A percentile compares a stretch with the other conserved stretches of the same genome.
phyloP scores from a whole-genome alignment of 169 alveolate genomes.

The Hepatocystis sp. region DNA sequence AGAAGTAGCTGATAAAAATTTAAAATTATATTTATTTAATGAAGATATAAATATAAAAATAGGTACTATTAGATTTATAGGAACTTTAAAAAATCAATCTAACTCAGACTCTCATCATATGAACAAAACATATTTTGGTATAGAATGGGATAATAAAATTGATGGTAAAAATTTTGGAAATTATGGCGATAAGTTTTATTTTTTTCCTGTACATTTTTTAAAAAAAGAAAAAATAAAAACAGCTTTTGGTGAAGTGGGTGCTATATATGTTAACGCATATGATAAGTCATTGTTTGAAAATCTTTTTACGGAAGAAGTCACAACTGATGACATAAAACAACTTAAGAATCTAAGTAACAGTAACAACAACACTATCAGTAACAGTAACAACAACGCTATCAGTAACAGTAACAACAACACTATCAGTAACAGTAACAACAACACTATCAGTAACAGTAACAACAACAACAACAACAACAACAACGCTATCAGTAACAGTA shows the following conservation, averaged over 20 bases:
- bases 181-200: slow-evolving; percentile 20
- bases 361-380: no score
- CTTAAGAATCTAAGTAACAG: no score
- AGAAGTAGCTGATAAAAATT: slow-evolving; percentile 36
- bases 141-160: slow-evolving; percentile 51
- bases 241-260: no score
- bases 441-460: neutral
- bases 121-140: slow-evolving; percentile 27
- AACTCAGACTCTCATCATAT: no score
- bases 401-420: neutral
- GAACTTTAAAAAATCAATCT: slow-evolving; percentile 59
- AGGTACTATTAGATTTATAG: slow-evolving; percentile 65
- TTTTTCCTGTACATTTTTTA: slow-evolving; percentile 17
- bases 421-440: neutral
- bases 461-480: neutral
- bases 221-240: slow-evolving; percentile 29
- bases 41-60: slow-evolving; percentile 44
- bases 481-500: neutral
- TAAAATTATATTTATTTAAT: slow-evolving; percentile 41
- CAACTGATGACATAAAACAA: no score
- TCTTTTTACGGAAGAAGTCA: no score
- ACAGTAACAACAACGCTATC: neutral
- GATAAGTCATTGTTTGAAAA: no score
- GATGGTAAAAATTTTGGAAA: slow-evolving; percentile 52
- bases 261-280: no score